Percentiles rank a stretch among this genome's conserved stretches.
These are phyloP conservation scores for Trametes elegans DNA, from an alignment of 768 basidiomycete species.

Conservation along the genomic window DNA sequence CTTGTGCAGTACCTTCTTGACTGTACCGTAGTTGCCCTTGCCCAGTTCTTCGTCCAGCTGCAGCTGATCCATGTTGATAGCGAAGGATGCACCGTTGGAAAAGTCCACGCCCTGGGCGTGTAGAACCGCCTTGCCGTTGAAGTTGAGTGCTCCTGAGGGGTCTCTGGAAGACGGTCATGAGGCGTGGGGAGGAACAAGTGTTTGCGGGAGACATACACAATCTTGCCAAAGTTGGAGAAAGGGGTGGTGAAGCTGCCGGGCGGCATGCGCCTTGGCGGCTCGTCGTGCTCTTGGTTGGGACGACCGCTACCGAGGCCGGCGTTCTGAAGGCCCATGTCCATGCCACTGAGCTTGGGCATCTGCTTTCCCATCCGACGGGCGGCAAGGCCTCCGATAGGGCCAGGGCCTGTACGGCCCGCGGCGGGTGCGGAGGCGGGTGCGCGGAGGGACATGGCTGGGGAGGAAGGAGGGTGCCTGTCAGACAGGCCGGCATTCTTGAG, in stretches of 20 bases:
- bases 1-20: slow-evolving; percentile 91
- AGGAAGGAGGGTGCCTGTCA: background rate
- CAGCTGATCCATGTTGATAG: slow-evolving; percentile 94
- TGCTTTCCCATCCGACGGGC: slow-evolving; percentile 24
- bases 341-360: slow-evolving; percentile 45
- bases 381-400: slow-evolving; percentile 25
- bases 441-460: slow-evolving; percentile 18
- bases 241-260: slow-evolving; percentile 59
- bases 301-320: slow-evolving; percentile 73
- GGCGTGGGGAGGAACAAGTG: slow-evolving; percentile 4
- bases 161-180: slow-evolving; percentile 51
- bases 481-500: slow-evolving; percentile 22
- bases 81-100: slow-evolving; percentile 83
- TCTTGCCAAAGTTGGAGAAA: slow-evolving; percentile 90
- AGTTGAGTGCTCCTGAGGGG: slow-evolving; percentile 94
- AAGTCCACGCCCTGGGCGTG: slow-evolving; percentile 90
- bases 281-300: slow-evolving; percentile 44
- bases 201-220: slow-evolving; percentile 72
- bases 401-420: slow-evolving; percentile 14
- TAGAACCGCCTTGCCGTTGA: slow-evolving; percentile 88
- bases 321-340: slow-evolving; percentile 46
- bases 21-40: slow-evolving; percentile 95
- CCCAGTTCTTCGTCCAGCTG: slow-evolving; percentile 92
- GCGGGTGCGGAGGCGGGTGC: slow-evolving; percentile 31
- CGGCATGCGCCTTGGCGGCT: slow-evolving; percentile 31